A percentile compares a stretch with the other conserved stretches of the same genome.
phyloP scores from a whole-genome alignment of 345 rosid genomes.

The Gynandropsis gynandra region DNA sequence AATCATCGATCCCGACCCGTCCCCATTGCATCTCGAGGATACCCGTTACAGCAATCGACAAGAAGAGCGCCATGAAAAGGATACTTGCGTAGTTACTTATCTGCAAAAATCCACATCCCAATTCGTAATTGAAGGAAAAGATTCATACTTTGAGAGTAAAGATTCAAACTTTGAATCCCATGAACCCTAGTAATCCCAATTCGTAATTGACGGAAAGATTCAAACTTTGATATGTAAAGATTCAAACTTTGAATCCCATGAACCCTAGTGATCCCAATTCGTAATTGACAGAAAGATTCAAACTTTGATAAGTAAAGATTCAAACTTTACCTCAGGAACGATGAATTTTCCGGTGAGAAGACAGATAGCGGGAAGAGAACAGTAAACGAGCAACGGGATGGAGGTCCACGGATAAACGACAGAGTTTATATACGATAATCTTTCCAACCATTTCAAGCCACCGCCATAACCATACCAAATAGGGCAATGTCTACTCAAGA shows the following conservation, averaged over 20 bases:
- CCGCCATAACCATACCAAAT: constrained; percentile 99
- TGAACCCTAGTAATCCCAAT: no score
- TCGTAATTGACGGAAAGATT: neutral
- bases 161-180: constrained; percentile 44
- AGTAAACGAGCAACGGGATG: constrained; percentile 81
- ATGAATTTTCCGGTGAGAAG: constrained; percentile 94
- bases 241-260: no score
- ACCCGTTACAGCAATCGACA: constrained; percentile 90
- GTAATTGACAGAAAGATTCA: constrained; percentile 4
- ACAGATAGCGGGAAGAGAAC: constrained; percentile 94
- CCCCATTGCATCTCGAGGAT: constrained; percentile 99
- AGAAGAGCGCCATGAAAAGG: constrained; percentile 79
- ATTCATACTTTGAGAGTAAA: no score
- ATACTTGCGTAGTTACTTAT: constrained; percentile 92
- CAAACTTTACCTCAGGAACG: constrained; percentile 82
- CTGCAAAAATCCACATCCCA: constrained; percentile 45
- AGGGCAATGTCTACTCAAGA: constrained; percentile 95
- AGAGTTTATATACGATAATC: constrained; percentile 89
- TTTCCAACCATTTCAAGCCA: constrained; percentile 91
- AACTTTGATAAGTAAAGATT: constrained; percentile 6
- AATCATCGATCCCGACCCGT: constrained; percentile 85
- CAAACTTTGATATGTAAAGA: neutral
- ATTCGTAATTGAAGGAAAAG: no score
- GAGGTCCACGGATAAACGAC: constrained; percentile 98
- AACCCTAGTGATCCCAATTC: constrained; percentile 29